phyloP scores from a whole-genome alignment of 352 stramenopile genomes.

The Poterioochromonas sp. region DNA sequence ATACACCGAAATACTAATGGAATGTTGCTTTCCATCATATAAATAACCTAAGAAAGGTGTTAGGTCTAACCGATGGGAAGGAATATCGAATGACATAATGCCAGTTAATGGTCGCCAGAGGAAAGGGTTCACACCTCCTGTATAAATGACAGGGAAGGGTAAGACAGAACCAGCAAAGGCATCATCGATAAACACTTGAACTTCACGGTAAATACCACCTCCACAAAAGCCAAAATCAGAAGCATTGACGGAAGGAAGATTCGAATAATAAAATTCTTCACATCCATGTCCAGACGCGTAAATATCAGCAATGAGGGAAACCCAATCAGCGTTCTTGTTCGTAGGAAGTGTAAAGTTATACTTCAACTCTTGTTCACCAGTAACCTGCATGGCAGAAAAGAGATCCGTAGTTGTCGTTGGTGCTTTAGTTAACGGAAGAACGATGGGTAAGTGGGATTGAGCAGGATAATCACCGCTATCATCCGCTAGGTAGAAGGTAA shows the following conservation, averaged over 20 bases:
- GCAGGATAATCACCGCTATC: neutral
- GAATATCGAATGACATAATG: constrained; percentile 60
- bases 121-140: constrained; percentile 60
- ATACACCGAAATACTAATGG: constrained; percentile 55
- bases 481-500: constrained; percentile 17
- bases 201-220: constrained; percentile 56
- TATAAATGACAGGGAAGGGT: constrained; percentile 65
- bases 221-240: constrained; percentile 43
- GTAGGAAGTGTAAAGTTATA: neutral
- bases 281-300: constrained; percentile 28
- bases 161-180: constrained; percentile 57
- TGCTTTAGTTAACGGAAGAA: constrained; percentile 15
- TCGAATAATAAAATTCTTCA: constrained; percentile 51
- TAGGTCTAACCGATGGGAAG: constrained; percentile 60
- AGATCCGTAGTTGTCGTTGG: neutral
- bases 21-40: constrained; percentile 50
- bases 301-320: constrained; percentile 7
- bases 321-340: too few species aligned
- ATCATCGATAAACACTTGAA: constrained; percentile 59
- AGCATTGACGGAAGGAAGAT: constrained; percentile 49
- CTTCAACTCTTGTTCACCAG: neutral
- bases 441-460: neutral
- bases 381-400: neutral
- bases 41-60: constrained; percentile 60
- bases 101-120: constrained; percentile 62